Percentiles rank a stretch among this genome's conserved stretches.
phyloP scores from a whole-genome alignment of 2,329 filamentous ascomycete species.

The Phoma sp. region DNA sequence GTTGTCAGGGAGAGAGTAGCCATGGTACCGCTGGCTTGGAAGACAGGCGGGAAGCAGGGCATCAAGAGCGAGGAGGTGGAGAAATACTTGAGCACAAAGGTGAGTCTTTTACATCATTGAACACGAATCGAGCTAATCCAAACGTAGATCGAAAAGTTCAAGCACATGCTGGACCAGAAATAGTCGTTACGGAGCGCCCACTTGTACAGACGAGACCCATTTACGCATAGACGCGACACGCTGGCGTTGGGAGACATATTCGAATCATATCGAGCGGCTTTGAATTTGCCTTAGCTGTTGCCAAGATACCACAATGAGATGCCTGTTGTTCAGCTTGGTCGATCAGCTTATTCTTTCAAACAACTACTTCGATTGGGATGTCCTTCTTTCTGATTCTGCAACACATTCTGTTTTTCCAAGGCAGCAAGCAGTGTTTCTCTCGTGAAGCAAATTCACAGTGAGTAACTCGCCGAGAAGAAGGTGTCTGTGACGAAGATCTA shows the following conservation, averaged over 20 bases:
- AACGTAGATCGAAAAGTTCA: constrained; percentile 59
- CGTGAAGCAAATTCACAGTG: no score
- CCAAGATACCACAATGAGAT: constrained; percentile 11
- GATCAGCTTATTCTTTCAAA: no score
- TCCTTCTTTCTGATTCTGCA: no score
- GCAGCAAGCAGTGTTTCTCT: no score
- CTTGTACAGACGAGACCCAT: not conserved
- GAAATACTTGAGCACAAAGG: constrained; percentile 94
- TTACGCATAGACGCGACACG: not conserved
- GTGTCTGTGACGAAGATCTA: no score
- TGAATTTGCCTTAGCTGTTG: not conserved
- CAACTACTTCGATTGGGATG: no score
- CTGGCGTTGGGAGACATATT: not conserved
- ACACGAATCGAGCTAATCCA: constrained; percentile 19
- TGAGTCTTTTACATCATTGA: constrained; percentile 52
- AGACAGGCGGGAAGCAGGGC: constrained; percentile 75
- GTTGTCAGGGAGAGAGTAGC: constrained; percentile 87
- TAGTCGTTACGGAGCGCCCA: not conserved
- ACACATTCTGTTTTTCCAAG: no score
- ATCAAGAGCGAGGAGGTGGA: constrained; percentile 89
- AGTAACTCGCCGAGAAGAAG: no score
- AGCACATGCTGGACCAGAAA: constrained; percentile 55
- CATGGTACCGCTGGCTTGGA: constrained; percentile 96
- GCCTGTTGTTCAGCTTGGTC: no score
- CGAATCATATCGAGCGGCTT: not conserved